Conservation (phyloP, 306 rosid species). For the Cucurbita argyrosperma region DNA sequence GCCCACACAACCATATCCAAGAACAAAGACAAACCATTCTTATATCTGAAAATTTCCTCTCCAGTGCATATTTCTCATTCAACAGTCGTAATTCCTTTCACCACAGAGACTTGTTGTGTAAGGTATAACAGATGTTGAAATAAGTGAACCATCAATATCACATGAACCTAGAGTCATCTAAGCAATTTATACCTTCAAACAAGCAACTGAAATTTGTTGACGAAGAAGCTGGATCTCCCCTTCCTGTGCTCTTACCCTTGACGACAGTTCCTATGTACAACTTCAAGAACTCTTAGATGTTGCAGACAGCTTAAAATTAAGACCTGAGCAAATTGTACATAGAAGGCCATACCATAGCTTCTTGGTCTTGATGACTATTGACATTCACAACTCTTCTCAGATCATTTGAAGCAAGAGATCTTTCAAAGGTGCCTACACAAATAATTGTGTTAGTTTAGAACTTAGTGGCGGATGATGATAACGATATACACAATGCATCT, state of each 20-base stretch:
- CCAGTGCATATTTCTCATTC: slow-evolving; percentile 74
- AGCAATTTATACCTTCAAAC: slow-evolving; percentile 46
- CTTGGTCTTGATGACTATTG: slow-evolving; percentile 39
- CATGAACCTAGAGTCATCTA: background rate
- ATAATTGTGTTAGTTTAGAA: background rate
- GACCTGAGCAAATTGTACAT: background rate
- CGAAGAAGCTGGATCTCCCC: slow-evolving; percentile 76
- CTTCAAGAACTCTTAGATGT: slow-evolving; percentile 10
- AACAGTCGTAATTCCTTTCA: slow-evolving; percentile 60
- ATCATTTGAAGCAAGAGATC: slow-evolving; percentile 28
- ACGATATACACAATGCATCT: background rate
- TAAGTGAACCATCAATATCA: background rate
- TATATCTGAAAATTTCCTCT: slow-evolving; percentile 74
- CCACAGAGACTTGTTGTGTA: slow-evolving; percentile 12
- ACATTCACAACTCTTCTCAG: slow-evolving; percentile 26
- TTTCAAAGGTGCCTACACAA: slow-evolving; percentile 36
- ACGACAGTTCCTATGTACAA: slow-evolving; percentile 50
- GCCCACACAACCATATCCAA: background rate
- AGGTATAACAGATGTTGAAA: slow-evolving; percentile 9
- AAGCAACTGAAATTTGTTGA: slow-evolving; percentile 57
- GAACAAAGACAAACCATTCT: slow-evolving; percentile 52
- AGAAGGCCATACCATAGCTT: slow-evolving; percentile 38
- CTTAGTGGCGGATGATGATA: background rate
- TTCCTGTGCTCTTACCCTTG: slow-evolving; percentile 53
- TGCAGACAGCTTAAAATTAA: slow-evolving; percentile 10